phyloP scores from a whole-genome alignment of 2,329 filamentous ascomycete species.

The Graphilbum ipis-grandicollis region DNA sequence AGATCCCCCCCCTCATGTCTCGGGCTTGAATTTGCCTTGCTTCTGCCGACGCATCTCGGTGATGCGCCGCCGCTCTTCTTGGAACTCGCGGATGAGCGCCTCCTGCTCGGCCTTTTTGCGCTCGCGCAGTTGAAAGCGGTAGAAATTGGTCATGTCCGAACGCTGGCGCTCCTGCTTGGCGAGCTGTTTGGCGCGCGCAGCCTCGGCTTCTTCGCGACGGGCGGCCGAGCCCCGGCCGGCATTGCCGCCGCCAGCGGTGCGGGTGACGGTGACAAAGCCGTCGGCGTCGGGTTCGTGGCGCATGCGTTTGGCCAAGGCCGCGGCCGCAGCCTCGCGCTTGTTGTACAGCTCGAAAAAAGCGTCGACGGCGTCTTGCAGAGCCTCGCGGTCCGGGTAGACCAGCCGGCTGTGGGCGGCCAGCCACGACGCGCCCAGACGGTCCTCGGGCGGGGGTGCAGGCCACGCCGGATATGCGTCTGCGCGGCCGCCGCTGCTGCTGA shows the following conservation, averaged over 20 bases:
- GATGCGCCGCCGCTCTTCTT: conserved; percentile 58
- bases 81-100: conserved; percentile 53
- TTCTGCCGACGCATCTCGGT: conserved; percentile 50
- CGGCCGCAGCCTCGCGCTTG: conserved; percentile 47
- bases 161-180: conserved; percentile 43
- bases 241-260: conserved; percentile 52
- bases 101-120: conserved; percentile 59
- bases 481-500: conserved; percentile 47
- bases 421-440: conserved; percentile 39
- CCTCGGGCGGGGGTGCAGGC: conserved; percentile 13
- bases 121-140: conserved; percentile 69
- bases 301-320: conserved; percentile 41
- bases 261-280: conserved; percentile 82
- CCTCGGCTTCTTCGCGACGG: conserved; percentile 51
- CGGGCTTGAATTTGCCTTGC: conserved; percentile 41
- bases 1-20: conserved; percentile 16
- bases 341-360: conserved; percentile 75
- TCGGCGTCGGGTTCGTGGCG: conserved; percentile 81
- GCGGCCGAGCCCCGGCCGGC: conserved; percentile 62
- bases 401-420: conserved; percentile 51
- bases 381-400: conserved; percentile 48
- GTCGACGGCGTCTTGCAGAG: conserved; percentile 60
- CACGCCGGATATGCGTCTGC: conserved; percentile 23
- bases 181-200: conserved; percentile 38
- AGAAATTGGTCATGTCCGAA: conserved; percentile 55